Conservation (phyloP, 129 eudicot species). For the Chrysanthemum seticuspe region DNA sequence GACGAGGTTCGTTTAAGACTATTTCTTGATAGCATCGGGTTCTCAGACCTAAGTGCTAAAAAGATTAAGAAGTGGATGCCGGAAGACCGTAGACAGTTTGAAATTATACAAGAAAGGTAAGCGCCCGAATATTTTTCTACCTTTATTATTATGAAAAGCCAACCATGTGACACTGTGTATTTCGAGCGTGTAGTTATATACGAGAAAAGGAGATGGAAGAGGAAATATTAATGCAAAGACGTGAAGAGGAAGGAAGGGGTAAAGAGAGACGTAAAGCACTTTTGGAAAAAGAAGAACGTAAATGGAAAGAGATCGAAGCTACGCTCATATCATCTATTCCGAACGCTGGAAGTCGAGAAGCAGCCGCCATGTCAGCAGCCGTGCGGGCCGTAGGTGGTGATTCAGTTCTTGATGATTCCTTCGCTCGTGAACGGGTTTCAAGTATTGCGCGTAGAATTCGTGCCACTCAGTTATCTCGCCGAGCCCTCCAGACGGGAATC, state of each 20-base stretch:
- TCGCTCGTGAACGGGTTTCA: constrained; percentile 95
- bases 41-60: constrained; percentile 92
- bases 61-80: constrained; percentile 98
- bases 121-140: not conserved
- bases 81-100: constrained; percentile 96
- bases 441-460: constrained; percentile 92
- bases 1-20: constrained; percentile 97
- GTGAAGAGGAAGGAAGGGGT: constrained; percentile 99
- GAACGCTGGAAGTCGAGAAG: constrained; percentile 95
- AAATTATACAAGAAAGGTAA: constrained; percentile 95
- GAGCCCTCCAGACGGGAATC: constrained; percentile 95
- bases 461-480: constrained; percentile 75
- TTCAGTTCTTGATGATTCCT: constrained; percentile 93
- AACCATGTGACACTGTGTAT: not conserved
- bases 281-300: constrained; percentile 94
- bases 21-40: constrained; percentile 96
- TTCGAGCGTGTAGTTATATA: constrained; percentile 55
- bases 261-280: constrained; percentile 98
- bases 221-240: constrained; percentile 94
- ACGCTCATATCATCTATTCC: constrained; percentile 94
- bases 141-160: too few relatives aligned
- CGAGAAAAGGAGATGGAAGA: constrained; percentile 99
- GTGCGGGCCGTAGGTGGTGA: constrained; percentile 99
- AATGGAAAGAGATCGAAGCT: constrained; percentile 99
- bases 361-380: constrained; percentile 98